Evolutionary conservation across 495 filamentous ascomycete genomes (phyloP), one percentile per base, ranked within the genome.

Genomic region (Corynascus novoguineensis): DNA sequence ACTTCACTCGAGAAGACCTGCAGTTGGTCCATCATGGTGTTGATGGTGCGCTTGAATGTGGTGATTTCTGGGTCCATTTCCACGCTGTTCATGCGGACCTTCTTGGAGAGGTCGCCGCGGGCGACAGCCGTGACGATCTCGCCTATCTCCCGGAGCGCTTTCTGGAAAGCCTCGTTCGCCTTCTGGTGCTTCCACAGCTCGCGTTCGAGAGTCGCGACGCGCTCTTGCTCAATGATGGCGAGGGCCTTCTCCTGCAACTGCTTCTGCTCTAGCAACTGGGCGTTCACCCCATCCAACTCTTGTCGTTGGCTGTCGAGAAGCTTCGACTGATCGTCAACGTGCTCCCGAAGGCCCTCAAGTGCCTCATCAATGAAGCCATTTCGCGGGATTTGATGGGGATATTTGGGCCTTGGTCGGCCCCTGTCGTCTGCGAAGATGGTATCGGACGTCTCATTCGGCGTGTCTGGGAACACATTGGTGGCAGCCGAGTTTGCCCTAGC

Each of bases 21-120:
- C 53, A 98, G 80, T 74, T 97, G 93, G 68, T 97, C 93, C 82
- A 97, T 95, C 93, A 99, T 99, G 52, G 86, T 95, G 67, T 99
- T 99, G 75, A 90, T 85, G 38, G 92, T 97, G 54, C 89, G 85
- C 77, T 99, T 99, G 81, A 99, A 99, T 5, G 87, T 92, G n/a
- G 89, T 90, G 65, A 99, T 99, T 78, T 99, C 95, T 1, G 93
- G 92, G 79, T 99, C 93, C 88, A 97, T 93, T 73, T 99, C 93
- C 63, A 91, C 83, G 8, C 88, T 88, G 68, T 97, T 92, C 63
- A 99, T 93, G 45, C 92, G 84, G 50, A 97, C 95, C 74, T 97
- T 97, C 81, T 96, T 96, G 69, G 90, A 95, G 50, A 99, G 78
- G 68, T 99, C 93, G 73, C 93, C 93, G 60, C 91, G 89, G 50